Evolutionary conservation across 2,329 filamentous ascomycete species (phyloP), one percentile per base, ranked within the genome.

Genomic region (Phialemonium atrogriseum): DNA sequence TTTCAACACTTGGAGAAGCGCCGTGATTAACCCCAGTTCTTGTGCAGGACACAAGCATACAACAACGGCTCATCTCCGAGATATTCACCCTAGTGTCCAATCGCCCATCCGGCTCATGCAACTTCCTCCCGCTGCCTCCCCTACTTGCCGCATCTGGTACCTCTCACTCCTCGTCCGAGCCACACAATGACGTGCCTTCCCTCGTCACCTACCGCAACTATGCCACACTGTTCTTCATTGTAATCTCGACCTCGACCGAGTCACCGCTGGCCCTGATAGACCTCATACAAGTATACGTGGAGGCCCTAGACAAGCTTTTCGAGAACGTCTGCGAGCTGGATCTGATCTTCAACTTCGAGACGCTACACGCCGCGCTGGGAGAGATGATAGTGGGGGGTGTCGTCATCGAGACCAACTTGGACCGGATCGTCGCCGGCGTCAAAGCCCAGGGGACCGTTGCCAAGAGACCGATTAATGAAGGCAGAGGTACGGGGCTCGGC

Each of bases 261-360:
- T 94, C 86, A 1, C 91, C 91, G 1, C 80, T 98, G 4, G 91
- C 91, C 1, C 72, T 98, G 15, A 87, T 98, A 40, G 91, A 98
- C 58, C 66, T 98, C 33, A 96, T 98, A 43, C 91, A 98, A 60
- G 91, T 98, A 38, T 98, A 95, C 50, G 91, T 98, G 41, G 91
- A 98, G 60, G 80, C 89, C 1, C 73, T 98, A 21, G 91, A 98
- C 57, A 78, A 86, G 42, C 70, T 98, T 24, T 98, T 98, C 54
- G 91, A 96, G 62, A 95, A 98, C 55, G 91, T 98, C 8, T 98
- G 91, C 70, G 91, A 98, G 65, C 68, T 98, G 34, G 88, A 98
- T 58, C 71, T 98, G 46, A 98, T 98, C 56, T 98, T 98, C 66
- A 96, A 96, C 55, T 98, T 94, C 48, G 91, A 98, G 70, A 93